Base-by-base conservation (phyloP, 768 basidiomycete genomes). In the Russula sp. region DNA sequence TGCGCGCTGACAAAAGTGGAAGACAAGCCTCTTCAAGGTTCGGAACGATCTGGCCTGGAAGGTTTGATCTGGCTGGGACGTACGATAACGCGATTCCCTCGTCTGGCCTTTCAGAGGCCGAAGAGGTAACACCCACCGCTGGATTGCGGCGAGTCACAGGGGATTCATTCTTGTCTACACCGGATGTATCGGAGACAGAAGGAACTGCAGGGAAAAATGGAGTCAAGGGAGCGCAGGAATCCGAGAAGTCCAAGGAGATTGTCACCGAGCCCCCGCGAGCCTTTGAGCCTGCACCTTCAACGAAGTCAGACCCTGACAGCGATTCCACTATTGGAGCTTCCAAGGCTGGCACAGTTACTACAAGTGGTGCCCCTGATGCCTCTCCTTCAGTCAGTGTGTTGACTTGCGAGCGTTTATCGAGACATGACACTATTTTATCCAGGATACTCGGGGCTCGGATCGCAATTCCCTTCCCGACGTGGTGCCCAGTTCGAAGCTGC, bases 281-380 rank as follows among this genome's bases (percentile, higher is more conserved):
- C 32, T 18, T 52, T 38, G 65, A 42, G 20, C 66, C 59, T 34
- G 67, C 57, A 18, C 59, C 57, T 16, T 53, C 56, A 14, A 66
- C 69, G 54, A 85, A 81, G 68, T 82, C 85, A 16, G 91, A 89
- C 67, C 78, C 81, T 3, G 92, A 92, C 50, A 92, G 88, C 69
- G 92, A 94, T 71, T 92, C 90, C 18, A 94, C 92, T 1, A 92
- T 94, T 56, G 90, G 85, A 24, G 89, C 85, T 3, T 70, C 66
- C n/a, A 66, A 67, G 49, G 69, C 62, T 1, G 66, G 71, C 3
- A 57, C 61, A 18, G 52, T 42, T 36, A 52, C n/a, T 20, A 55
- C 62, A 2, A 46, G 50, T 3, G 52, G 56, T 42, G 55, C 51
- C 2, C 30, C 52, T 5, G 64, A 67, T 3, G 50, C 65, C 22